Evolutionary conservation across 2,329 filamentous ascomycete species (phyloP).

Genomic region (Diaporthe nobilis): DNA sequence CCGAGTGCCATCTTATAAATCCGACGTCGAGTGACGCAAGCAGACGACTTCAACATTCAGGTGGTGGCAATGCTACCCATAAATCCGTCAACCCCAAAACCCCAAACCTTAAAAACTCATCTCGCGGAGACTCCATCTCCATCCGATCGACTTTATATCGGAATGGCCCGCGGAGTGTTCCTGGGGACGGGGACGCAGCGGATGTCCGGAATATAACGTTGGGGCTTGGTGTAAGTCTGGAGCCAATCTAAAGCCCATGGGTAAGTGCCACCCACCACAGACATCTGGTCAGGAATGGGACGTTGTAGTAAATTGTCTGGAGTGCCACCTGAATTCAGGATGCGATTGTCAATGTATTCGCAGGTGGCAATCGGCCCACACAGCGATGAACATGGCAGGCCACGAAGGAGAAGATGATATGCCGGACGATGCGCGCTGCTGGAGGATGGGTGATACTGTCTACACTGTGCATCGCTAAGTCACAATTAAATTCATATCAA

Average conservation of each 20-base stretch:
- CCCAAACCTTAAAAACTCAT: background rate
- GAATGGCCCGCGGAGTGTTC: background rate
- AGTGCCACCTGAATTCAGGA: background rate
- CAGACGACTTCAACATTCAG: background rate
- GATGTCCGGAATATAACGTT: background rate
- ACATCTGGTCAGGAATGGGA: background rate
- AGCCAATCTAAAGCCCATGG: background rate
- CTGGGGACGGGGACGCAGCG: background rate
- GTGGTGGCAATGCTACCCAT: background rate
- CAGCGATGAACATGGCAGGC: background rate
- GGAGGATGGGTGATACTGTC: background rate
- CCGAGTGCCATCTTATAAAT: background rate
- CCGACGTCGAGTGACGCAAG: background rate
- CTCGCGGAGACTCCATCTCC: background rate
- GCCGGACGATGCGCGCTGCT: background rate
- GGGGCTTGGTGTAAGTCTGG: background rate
- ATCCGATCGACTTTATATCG: background rate
- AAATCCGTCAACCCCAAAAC: background rate
- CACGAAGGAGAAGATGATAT: background rate
- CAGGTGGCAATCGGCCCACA: background rate
- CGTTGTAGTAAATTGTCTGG: background rate
- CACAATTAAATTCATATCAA: background rate
- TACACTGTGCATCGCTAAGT: background rate
- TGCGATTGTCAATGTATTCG: background rate
- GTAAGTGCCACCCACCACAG: background rate